Evolutionary conservation across 805 yeast genomes (phyloP).

Genomic region (Cyberlindnera xishuangbannaensis): DNA sequence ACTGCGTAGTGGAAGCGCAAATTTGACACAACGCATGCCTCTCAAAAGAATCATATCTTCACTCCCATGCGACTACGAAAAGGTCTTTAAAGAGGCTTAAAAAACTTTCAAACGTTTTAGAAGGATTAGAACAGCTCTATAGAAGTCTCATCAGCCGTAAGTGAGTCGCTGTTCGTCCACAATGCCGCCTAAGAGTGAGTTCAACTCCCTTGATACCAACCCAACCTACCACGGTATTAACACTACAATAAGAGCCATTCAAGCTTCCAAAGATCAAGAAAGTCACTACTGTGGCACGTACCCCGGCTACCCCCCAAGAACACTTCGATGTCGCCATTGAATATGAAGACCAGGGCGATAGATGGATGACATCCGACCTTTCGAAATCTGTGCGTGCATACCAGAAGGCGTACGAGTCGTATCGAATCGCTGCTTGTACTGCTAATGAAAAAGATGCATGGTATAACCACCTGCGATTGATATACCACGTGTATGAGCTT

Average conservation of each 20-base stretch:
- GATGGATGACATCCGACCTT: slow-evolving; percentile 65
- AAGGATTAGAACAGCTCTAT: too few species aligned
- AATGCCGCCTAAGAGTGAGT: too few species aligned
- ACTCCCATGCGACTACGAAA: too few species aligned
- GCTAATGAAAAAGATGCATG: slow-evolving; percentile 35
- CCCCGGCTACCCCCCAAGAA: slow-evolving; percentile 39
- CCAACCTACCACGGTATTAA: too few species aligned
- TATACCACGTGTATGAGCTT: slow-evolving; percentile 54
- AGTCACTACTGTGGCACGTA: slow-evolving; percentile 1
- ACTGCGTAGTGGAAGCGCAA: too few species aligned
- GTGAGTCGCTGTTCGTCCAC: too few species aligned
- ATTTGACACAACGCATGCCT: too few species aligned
- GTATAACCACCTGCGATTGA: slow-evolving; percentile 54
- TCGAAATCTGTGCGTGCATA: slow-evolving; percentile 61
- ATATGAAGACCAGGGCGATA: slow-evolving; percentile 70
- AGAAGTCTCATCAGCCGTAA: too few species aligned
- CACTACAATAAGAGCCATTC: slow-evolving; percentile 18
- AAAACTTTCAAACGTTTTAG: too few species aligned
- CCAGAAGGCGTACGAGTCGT: slow-evolving; percentile 46
- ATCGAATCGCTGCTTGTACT: slow-evolving; percentile 28
- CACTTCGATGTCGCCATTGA: slow-evolving; percentile 49
- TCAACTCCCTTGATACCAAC: too few species aligned
- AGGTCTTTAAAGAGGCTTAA: too few species aligned
- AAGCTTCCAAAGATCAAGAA: slow-evolving; percentile 14
- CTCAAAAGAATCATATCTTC: too few species aligned